phyloP scores from a whole-genome alignment of 23 red algal species.

The Rhodosorus marinus region DNA sequence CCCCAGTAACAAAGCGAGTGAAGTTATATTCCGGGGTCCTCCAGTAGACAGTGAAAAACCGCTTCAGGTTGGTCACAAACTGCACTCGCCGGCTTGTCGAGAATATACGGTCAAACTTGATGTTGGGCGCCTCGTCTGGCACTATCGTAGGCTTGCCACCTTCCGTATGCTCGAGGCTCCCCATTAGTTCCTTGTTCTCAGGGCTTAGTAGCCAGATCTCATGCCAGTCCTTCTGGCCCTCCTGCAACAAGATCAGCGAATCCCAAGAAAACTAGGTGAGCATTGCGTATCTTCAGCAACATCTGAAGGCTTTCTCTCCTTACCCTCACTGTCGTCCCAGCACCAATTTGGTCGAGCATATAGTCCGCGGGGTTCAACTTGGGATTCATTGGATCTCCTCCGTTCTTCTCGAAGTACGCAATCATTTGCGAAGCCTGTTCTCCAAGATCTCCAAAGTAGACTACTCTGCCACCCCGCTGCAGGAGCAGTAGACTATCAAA shows the following conservation, averaged over 20 bases:
- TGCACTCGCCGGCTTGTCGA: conserved; percentile 12
- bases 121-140: neutral
- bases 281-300: too few species aligned
- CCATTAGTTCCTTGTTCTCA: neutral
- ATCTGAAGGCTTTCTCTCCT: too few species aligned
- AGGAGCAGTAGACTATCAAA: conserved; percentile 31
- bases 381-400: conserved; percentile 13
- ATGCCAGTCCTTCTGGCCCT: neutral
- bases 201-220: conserved; percentile 3
- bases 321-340: too few species aligned
- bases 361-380: conserved; percentile 25
- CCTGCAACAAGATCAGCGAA: neutral
- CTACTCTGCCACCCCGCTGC: conserved; percentile 16
- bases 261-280: too few species aligned
- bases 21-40: neutral
- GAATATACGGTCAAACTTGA: conserved; percentile 9
- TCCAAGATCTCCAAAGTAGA: conserved; percentile 40
- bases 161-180: conserved; percentile 8
- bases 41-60: conserved; percentile 26
- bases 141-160: neutral
- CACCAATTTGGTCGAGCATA: conserved; percentile 18
- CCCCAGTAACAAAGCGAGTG: conserved; percentile 10
- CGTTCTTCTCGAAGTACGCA: conserved; percentile 25
- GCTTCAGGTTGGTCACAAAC: conserved; percentile 59
- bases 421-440: conserved; percentile 7